These are phyloP conservation scores for Rhodocollybia butyracea DNA, from an alignment of 768 basidiomycete species.

Conservation along the genomic window DNA sequence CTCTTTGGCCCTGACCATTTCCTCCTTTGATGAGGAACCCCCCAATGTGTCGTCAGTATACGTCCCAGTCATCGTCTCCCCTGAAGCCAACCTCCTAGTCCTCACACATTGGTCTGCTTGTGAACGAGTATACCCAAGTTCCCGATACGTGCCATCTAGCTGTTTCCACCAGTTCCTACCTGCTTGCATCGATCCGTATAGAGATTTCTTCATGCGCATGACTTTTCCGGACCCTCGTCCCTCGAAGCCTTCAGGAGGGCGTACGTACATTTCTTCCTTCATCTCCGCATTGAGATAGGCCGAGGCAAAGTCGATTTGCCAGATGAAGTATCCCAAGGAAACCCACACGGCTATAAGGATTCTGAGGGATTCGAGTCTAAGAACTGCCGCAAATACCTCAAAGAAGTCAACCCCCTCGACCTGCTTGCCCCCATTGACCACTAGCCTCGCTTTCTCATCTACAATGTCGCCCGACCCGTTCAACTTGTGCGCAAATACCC, in stretches of 20 bases:
- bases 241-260: too few species aligned
- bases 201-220: too few species aligned
- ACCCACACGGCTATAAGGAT: too few species aligned
- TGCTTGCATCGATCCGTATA: not conserved
- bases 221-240: too few species aligned
- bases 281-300: not conserved
- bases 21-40: too few species aligned
- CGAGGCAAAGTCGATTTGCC: not conserved
- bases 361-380: too few species aligned
- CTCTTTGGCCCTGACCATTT: too few species aligned
- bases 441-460: not conserved
- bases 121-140: not conserved
- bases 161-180: not conserved
- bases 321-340: too few species aligned
- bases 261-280: not conserved
- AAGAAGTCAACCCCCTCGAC: not conserved
- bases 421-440: not conserved
- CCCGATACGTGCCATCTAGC: not conserved
- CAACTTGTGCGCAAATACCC: not conserved
- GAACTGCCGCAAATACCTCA: not conserved
- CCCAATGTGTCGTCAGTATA: too few species aligned
- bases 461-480: not conserved
- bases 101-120: not conserved
- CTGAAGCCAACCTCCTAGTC: not conserved
- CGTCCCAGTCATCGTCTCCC: not conserved